Conservation (phyloP, 2,329 filamentous ascomycete genomes). For the Aureobasidium sp. region DNA sequence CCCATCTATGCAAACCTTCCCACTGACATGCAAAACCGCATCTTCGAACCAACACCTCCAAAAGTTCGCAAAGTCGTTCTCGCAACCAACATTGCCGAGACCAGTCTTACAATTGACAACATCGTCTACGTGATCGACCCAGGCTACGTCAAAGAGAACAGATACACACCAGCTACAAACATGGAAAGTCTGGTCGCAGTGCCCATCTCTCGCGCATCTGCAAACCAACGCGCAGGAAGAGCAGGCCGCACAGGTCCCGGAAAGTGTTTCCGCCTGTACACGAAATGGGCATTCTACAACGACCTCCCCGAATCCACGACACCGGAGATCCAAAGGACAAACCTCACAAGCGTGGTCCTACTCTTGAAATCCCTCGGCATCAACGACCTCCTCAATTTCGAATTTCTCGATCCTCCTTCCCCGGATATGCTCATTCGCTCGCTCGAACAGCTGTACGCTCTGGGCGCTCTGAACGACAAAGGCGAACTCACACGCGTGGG, state of each 20-base stretch:
- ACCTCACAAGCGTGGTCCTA: slow-evolving; percentile 76
- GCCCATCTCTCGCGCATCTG: slow-evolving; percentile 83
- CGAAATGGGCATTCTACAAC: slow-evolving; percentile 80
- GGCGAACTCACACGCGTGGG: slow-evolving; percentile 87
- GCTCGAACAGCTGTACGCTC: slow-evolving; percentile 82
- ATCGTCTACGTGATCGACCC: slow-evolving; percentile 95
- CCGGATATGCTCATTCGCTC: slow-evolving; percentile 84
- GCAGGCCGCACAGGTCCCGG: slow-evolving; percentile 88
- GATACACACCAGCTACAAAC: slow-evolving; percentile 83
- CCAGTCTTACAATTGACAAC: slow-evolving; percentile 88
- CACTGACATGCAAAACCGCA: slow-evolving; percentile 82
- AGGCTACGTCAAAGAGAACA: slow-evolving; percentile 91
- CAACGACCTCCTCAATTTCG: slow-evolving; percentile 85
- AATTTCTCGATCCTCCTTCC: slow-evolving; percentile 91
- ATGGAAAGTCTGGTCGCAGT: slow-evolving; percentile 90
- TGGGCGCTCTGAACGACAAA: slow-evolving; percentile 81
- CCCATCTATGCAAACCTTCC: slow-evolving; percentile 94
- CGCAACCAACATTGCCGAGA: slow-evolving; percentile 96
- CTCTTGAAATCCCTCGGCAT: slow-evolving; percentile 86
- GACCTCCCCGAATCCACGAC: slow-evolving; percentile 89
- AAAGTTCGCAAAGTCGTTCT: slow-evolving; percentile 84
- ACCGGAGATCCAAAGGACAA: slow-evolving; percentile 87
- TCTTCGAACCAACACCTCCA: slow-evolving; percentile 86
- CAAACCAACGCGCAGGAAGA: slow-evolving; percentile 86
- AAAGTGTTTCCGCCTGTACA: slow-evolving; percentile 90